Conservation (phyloP, 169 alveolate species). For the Theileria annulata region DNA sequence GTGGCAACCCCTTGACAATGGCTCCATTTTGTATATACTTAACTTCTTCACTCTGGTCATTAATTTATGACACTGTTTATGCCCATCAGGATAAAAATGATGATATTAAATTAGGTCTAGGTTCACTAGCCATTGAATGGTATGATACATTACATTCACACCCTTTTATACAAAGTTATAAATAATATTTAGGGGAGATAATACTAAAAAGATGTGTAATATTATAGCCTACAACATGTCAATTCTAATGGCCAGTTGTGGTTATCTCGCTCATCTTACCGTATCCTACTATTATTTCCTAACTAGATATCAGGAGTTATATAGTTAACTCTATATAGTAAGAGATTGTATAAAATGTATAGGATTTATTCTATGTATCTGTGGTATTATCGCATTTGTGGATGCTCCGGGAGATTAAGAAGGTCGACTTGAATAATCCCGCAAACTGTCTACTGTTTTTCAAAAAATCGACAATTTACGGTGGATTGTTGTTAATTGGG, state of each 20-base stretch:
- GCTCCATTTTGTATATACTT: constrained; percentile 59
- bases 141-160: constrained; percentile 23
- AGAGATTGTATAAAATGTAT: neutral
- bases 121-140: constrained; percentile 91
- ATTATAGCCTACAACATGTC: constrained; percentile 32
- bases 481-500: constrained; percentile 47
- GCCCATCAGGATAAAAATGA: constrained; percentile 90
- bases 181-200: constrained; percentile 52
- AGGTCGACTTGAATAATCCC: constrained; percentile 46
- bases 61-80: constrained; percentile 92
- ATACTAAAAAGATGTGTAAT: constrained; percentile 40
- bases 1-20: constrained; percentile 54
- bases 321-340: neutral
- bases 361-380: constrained; percentile 34
- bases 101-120: constrained; percentile 85
- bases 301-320: neutral
- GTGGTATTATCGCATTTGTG: constrained; percentile 50
- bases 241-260: constrained; percentile 47
- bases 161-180: constrained; percentile 60
- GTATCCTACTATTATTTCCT: constrained; percentile 9
- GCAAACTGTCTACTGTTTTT: constrained; percentile 44
- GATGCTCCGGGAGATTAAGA: constrained; percentile 43
- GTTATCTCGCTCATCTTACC: constrained; percentile 39
- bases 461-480: constrained; percentile 42
- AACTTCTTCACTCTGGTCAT: constrained; percentile 85